Base-by-base conservation (phyloP, 106 monocot species). In the Allium fistulosum region DNA sequence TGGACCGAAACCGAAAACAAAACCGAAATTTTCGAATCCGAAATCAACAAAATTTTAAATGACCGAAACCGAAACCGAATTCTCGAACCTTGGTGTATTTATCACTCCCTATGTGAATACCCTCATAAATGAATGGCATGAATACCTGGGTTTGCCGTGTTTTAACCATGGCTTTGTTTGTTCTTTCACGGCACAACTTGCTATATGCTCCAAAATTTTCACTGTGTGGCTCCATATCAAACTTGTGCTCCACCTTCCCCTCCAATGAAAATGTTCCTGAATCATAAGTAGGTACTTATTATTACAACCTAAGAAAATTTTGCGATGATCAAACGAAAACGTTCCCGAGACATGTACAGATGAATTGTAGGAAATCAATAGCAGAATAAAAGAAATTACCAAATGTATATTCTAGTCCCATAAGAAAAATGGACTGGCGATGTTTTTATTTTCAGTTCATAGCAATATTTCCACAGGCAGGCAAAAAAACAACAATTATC, bases 181-280 rank as follows among this genome's bases (percentile, higher is more conserved):
- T 92, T 69, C 97, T 97, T 79, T 97, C 97, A 73, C 92, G 92
- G 74, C 92, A 92, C 59, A 97, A 74, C 75, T 85, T 97, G 8
- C 92, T 82, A 77, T 97, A 97, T 10, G 86, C 75, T 27, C 58
- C 74, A 68, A 89, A 84, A 75, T 92, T 92, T 49, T 97, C 97
- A 79, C 87, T 87, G 73, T 97, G 97, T 51, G 86, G 97, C 53
- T 97, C 85, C 97, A 97, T 97, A 65, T 97, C 97, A 84, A 97
- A 97, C 67, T 97, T 97, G 75, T 92, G 89, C 64, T 92, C 97
- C 46, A 97, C 87, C 63, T 92, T 97, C 48, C 97, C 97, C 82
- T 97, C 97, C 74, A 92, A 27, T 73, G 84, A 63, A 75, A 82
- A 80, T 69, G 75, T 92, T 57, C 92, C 97, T 97, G 70, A 75